Percentiles rank a stretch among this genome's conserved stretches.
Evolutionary conservation across 495 filamentous ascomycete species (phyloP).

Genomic region (Penicillium taxi): DNA sequence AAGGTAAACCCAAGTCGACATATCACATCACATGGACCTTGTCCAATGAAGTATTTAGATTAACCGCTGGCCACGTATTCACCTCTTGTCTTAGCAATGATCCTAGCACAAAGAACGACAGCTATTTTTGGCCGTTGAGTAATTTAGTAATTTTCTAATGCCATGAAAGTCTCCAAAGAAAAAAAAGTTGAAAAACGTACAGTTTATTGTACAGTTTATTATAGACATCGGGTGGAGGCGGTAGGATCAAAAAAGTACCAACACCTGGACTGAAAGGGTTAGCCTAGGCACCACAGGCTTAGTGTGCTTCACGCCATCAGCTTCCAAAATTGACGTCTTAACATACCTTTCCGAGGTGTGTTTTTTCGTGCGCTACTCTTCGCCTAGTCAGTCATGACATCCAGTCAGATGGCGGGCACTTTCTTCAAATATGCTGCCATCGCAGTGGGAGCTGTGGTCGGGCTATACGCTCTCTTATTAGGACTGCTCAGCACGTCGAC

Average conservation of each 20-base stretch:
- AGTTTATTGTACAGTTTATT: too few species aligned
- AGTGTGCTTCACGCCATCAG: constrained; percentile 3
- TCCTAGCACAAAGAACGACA: not conserved
- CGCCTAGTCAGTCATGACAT: constrained; percentile 4
- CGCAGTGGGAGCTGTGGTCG: constrained; percentile 17
- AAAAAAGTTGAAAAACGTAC: not conserved
- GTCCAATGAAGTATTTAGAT: not conserved
- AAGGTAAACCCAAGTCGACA: too few species aligned
- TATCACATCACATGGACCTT: not conserved
- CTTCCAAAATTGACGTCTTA: not conserved
- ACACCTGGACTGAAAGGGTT: not conserved
- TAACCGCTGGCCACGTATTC: not conserved
- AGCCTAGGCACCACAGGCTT: not conserved
- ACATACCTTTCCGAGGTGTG: too few species aligned
- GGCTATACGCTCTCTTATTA: constrained; percentile 30
- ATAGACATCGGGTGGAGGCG: too few species aligned
- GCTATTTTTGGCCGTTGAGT: too few species aligned
- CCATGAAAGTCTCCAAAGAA: not conserved
- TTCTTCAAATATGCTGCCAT: constrained; percentile 30
- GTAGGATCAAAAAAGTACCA: too few species aligned
- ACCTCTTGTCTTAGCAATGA: not conserved
- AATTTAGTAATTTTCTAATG: too few species aligned
- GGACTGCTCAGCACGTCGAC: constrained; percentile 37
- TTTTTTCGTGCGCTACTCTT: not conserved
- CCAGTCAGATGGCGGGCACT: not conserved